These are phyloP conservation scores for Nitzschia inconspicua DNA, from an alignment of 108 stramenopile genomes.

Conservation along the genomic window DNA sequence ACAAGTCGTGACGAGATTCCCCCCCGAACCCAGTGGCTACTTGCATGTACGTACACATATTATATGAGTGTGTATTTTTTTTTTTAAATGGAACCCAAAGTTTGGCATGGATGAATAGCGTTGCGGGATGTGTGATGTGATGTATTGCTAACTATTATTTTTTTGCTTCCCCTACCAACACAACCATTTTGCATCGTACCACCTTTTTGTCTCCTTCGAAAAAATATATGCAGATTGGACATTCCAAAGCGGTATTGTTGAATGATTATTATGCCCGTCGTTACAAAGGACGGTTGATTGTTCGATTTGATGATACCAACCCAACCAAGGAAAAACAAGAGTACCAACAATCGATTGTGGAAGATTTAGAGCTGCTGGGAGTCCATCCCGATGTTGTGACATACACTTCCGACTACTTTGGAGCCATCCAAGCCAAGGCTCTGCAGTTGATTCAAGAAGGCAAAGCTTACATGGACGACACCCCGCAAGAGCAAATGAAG, in stretches of 20 bases:
- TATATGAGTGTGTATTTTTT: too few species aligned
- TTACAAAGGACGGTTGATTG: constrained; percentile 91
- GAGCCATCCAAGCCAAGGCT: constrained; percentile 83
- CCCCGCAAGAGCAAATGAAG: constrained; percentile 94
- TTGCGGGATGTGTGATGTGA: too few species aligned
- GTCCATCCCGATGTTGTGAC: constrained; percentile 88
- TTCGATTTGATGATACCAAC: constrained; percentile 99
- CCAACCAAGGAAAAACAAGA: constrained; percentile 99
- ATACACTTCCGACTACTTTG: constrained; percentile 95
- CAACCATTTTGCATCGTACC: too few species aligned
- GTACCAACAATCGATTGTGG: constrained; percentile 87
- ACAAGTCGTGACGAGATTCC: constrained; percentile 92
- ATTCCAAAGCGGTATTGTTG: constrained; percentile 97
- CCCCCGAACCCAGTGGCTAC: constrained; percentile 99
- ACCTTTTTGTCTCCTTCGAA: too few species aligned
- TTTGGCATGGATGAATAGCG: too few species aligned
- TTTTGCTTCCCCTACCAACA: too few species aligned
- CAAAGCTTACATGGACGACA: constrained; percentile 98
- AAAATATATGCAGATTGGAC: too few species aligned
- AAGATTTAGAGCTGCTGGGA: constrained; percentile 76
- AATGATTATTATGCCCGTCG: constrained; percentile 97
- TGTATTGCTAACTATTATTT: too few species aligned
- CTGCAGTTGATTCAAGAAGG: constrained; percentile 85
- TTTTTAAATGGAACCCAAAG: too few species aligned
- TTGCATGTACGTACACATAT: too few species aligned